phyloP scores from a whole-genome alignment of 1,284 basidiomycete genomes.

The Ustilago esculenta region DNA sequence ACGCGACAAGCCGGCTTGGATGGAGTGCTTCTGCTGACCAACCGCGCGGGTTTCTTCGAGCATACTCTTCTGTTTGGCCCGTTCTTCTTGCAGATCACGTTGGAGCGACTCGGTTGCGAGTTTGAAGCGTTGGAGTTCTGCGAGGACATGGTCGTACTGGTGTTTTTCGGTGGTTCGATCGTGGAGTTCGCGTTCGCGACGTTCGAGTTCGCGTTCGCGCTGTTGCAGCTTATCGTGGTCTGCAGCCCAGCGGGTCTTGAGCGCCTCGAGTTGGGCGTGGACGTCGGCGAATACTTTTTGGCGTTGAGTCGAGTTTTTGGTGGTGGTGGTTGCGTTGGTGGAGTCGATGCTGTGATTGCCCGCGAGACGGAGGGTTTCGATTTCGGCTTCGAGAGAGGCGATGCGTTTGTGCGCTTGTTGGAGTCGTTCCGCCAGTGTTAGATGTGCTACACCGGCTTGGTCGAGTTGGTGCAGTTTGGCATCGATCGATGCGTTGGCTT shows the following conservation, averaged over 20 bases:
- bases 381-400: constrained; percentile 47
- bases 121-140: constrained; percentile 39
- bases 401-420: constrained; percentile 41
- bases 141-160: constrained; percentile 33
- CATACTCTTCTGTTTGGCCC: constrained; percentile 31
- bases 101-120: constrained; percentile 38
- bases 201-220: constrained; percentile 38
- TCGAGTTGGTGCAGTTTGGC: constrained; percentile 53
- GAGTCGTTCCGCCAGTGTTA: constrained; percentile 42
- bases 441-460: constrained; percentile 40
- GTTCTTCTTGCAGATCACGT: constrained; percentile 35
- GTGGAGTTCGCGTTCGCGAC: constrained; percentile 37
- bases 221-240: constrained; percentile 41
- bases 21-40: constrained; percentile 32
- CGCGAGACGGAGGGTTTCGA: constrained; percentile 26
- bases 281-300: constrained; percentile 44
- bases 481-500: constrained; percentile 53
- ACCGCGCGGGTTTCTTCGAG: constrained; percentile 26
- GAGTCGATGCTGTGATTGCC: constrained; percentile 19
- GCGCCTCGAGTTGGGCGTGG: constrained; percentile 45
- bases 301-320: constrained; percentile 33
- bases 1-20: constrained; percentile 33
- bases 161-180: constrained; percentile 41
- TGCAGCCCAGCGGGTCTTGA: constrained; percentile 47
- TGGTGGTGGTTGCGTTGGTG: constrained; percentile 17